A percentile compares a stretch with the other conserved stretches of the same genome.
phyloP scores from a whole-genome alignment of 1,284 basidiomycete genomes.

The Fomes fomentarius region DNA sequence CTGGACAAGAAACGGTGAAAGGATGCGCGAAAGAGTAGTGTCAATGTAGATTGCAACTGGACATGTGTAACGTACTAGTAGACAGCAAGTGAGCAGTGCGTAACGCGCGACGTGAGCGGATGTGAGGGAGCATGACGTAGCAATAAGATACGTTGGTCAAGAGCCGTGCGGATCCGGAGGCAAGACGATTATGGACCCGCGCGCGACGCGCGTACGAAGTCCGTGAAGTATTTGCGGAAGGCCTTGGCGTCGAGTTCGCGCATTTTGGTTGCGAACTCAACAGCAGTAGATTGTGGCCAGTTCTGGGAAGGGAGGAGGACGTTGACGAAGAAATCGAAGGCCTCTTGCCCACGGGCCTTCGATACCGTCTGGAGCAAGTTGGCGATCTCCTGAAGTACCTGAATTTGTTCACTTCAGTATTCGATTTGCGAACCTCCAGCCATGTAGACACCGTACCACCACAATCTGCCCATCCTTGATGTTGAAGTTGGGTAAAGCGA shows the following conservation, averaged over 20 bases:
- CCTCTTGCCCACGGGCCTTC: conserved; percentile 83
- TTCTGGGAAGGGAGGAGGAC: conserved; percentile 89
- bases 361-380: conserved; percentile 82
- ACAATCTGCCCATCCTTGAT: conserved; percentile 86
- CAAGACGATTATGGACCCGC: conserved; percentile 45
- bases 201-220: conserved; percentile 77
- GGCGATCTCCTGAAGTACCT: conserved; percentile 90
- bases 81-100: conserved; percentile 17
- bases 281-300: conserved; percentile 80
- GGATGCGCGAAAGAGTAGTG: conserved; percentile 20
- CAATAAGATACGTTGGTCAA: conserved; percentile 16
- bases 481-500: conserved; percentile 83
- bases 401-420: conserved; percentile 3
- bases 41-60: conserved; percentile 16
- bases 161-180: no score
- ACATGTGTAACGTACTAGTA: conserved; percentile 15
- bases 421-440: not conserved
- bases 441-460: conserved; percentile 57
- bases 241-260: conserved; percentile 79
- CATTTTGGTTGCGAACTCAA: conserved; percentile 81
- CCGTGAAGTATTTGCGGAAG: conserved; percentile 90
- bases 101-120: conserved; percentile 4
- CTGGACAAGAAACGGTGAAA: conserved; percentile 9
- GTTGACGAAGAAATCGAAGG: conserved; percentile 78
- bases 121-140: conserved; percentile 5